Evolutionary conservation across 2,329 filamentous ascomycete species (phyloP), one percentile per base, ranked within the genome.

Genomic region (Colletotrichum salicis): DNA sequence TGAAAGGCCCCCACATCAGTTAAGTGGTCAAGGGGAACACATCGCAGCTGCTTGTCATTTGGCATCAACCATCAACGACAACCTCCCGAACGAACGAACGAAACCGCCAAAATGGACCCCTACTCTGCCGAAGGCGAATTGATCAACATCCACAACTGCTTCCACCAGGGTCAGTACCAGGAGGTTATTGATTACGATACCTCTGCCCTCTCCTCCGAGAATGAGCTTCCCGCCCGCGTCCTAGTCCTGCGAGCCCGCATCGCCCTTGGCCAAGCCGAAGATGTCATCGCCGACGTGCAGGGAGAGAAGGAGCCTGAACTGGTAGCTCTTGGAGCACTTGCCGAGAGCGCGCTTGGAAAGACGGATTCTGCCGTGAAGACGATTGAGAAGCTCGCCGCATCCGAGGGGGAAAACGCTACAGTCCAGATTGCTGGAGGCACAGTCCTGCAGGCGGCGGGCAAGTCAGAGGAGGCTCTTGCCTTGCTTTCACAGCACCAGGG

Each of bases 381-480:
- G 19, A 85, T 92, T 29, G 89, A 95, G 83, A 88, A 89, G 77
- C 87, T 98, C 31, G 90, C 89, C 1, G 87, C 89, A 73, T 87
- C 89, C 15, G 85, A 91, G 19, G 86, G 87, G 27, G 94, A 96
- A 71, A 97, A 97, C 79, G 83, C 89, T 64, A 91, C 88, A 0
- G 95, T 98, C 41, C 94, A 98, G 85, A 85, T 97, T 51, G 83
- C 96, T 8, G 92, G 89, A 33, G 95, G 93, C n/a, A 96, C 91
- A 0, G 89, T 98, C 59, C 84, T 98, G 73, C 93, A 96, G 79
- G 90, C 90, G 24, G 91, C 90, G 27, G 95, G 93, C 33, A 92
- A 93, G 85, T 90, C 90, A n/a, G 95, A 98, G 74, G 93, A 96
- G 80, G 96, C 96, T 15, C 83, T 98, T 71, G 88, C 90, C 57